Conservation (phyloP, 2,329 filamentous ascomycete genomes). For the Sphaerulina musiva region DNA sequence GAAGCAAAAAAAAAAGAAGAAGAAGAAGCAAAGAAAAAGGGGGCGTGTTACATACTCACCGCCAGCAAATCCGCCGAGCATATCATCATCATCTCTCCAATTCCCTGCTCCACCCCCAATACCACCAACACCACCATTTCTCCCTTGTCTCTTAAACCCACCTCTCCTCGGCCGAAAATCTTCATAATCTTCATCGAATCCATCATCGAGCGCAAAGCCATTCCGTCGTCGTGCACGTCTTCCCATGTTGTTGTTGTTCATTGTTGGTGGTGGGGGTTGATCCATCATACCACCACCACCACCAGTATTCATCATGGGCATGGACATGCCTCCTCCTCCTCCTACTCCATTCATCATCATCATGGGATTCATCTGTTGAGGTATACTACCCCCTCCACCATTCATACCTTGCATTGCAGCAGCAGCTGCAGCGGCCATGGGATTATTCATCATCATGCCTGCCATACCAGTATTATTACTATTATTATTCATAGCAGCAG, state of each 20-base stretch:
- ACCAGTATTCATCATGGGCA: slow-evolving; percentile 4
- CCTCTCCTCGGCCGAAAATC: slow-evolving; percentile 9
- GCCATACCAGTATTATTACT: background rate
- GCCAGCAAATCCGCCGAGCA: slow-evolving; percentile 15
- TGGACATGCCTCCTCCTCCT: background rate
- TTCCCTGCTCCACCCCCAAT: background rate
- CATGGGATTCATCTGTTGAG: slow-evolving; percentile 4
- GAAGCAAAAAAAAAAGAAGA: too few species aligned
- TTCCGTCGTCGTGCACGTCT: slow-evolving; percentile 10
- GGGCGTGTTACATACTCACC: slow-evolving; percentile 18
- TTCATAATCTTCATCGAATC: slow-evolving; percentile 14
- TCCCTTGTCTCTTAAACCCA: slow-evolving; percentile 2
- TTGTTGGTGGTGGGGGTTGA: background rate
- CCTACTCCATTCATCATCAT: slow-evolving; percentile 10
- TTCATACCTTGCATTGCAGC: slow-evolving; percentile 3
- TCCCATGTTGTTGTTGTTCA: background rate
- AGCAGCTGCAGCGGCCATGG: background rate
- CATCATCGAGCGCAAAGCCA: slow-evolving; percentile 9
- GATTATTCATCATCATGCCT: background rate
- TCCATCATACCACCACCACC: slow-evolving; percentile 11
- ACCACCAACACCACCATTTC: background rate
- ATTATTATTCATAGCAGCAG: slow-evolving; percentile 2
- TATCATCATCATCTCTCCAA: slow-evolving; percentile 15
- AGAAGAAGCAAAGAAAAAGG: background rate
- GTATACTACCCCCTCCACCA: background rate